Conservation (phyloP, 768 basidiomycete genomes). For the Hortiboletus campestris region DNA sequence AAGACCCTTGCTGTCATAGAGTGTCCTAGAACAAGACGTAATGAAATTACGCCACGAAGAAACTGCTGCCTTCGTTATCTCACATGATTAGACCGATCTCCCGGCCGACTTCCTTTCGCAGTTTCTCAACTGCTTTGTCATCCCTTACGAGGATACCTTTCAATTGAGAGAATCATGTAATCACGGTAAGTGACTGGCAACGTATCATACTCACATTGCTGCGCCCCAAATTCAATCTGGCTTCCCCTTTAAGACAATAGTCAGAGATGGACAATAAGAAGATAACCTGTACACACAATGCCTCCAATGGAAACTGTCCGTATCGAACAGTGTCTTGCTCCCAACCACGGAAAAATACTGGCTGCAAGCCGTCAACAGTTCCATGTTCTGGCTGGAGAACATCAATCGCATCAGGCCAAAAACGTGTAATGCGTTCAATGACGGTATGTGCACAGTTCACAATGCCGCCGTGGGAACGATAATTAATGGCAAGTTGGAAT, state of each 20-base stretch:
- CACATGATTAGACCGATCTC: conserved; percentile 60
- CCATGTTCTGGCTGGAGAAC: conserved; percentile 53
- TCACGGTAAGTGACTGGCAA: not conserved
- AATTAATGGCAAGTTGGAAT: conserved; percentile 65
- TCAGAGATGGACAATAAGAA: conserved; percentile 5
- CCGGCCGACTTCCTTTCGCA: conserved; percentile 54
- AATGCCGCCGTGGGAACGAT: conserved; percentile 71
- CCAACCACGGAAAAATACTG: conserved; percentile 55
- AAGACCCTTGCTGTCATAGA: conserved; percentile 34
- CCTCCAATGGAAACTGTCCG: conserved; percentile 58
- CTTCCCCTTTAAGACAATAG: conserved; percentile 36
- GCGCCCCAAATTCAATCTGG: conserved; percentile 57
- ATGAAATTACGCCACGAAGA: not conserved
- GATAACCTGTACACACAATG: conserved; percentile 34
- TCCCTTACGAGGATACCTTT: conserved; percentile 76
- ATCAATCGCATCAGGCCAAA: conserved; percentile 69
- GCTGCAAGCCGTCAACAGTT: conserved; percentile 50
- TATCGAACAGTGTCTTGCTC: conserved; percentile 42
- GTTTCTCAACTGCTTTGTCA: conserved; percentile 44
- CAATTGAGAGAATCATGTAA: not conserved
- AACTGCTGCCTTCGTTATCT: conserved; percentile 8
- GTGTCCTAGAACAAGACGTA: conserved; percentile 22
- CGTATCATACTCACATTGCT: conserved; percentile 51
- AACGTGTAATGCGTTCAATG: conserved; percentile 56
- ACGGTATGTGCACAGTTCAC: conserved; percentile 68